phyloP scores from a whole-genome alignment of 257 asterid species.

The Solanum pimpinellifolium region DNA sequence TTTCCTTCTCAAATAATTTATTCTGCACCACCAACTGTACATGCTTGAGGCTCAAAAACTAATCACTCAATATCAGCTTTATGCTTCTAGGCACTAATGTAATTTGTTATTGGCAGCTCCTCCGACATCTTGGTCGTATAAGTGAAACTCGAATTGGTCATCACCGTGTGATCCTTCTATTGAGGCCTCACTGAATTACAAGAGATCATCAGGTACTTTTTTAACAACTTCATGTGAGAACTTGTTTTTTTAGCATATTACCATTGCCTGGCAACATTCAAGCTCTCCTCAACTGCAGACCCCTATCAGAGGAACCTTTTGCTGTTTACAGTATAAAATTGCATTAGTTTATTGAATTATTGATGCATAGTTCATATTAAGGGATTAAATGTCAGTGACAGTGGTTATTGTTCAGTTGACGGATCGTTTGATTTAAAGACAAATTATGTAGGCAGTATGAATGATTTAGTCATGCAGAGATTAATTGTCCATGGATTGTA shows the following conservation, averaged over 20 bases:
- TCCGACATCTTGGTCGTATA: conserved; percentile 82
- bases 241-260: background rate
- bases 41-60: background rate
- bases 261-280: background rate
- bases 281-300: background rate
- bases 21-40: background rate
- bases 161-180: conserved; percentile 67
- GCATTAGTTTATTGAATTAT: background rate
- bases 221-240: background rate
- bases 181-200: conserved; percentile 34
- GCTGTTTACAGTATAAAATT: background rate
- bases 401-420: background rate
- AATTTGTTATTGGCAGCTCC: conserved; percentile 43
- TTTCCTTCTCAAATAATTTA: background rate
- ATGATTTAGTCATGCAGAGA: background rate
- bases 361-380: background rate
- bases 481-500: background rate
- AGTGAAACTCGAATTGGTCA: conserved; percentile 70
- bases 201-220: background rate
- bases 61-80: background rate
- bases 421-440: background rate
- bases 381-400: background rate
- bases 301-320: background rate
- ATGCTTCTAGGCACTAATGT: background rate
- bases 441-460: background rate